Evolutionary conservation across 306 rosid species (phyloP).

Genomic region (Spatholobus suberectus): DNA sequence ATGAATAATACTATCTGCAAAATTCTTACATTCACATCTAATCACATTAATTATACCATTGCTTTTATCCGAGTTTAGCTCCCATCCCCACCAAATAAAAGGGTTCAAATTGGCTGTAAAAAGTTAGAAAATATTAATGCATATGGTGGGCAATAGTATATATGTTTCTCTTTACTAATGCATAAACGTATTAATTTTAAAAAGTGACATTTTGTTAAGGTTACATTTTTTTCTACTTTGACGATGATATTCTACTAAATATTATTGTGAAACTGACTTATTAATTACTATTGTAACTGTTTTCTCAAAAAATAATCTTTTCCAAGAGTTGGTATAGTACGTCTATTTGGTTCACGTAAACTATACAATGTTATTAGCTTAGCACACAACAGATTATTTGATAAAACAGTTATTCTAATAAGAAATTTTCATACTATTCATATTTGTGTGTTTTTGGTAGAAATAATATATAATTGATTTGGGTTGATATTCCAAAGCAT

Average conservation of each 20-base stretch:
- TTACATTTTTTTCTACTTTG: too few species aligned
- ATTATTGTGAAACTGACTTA: not conserved
- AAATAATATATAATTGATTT: not conserved
- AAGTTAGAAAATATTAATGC: too few species aligned
- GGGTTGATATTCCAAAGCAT: constrained; percentile 46
- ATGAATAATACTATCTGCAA: not conserved
- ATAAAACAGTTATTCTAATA: not conserved
- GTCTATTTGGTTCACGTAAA: not conserved
- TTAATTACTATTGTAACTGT: not conserved
- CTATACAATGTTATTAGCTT: not conserved
- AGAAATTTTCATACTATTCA: not conserved
- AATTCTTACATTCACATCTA: not conserved
- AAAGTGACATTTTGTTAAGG: too few species aligned
- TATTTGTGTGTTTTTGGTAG: not conserved
- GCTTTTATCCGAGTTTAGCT: not conserved
- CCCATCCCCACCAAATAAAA: not conserved
- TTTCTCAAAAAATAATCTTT: not conserved
- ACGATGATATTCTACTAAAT: not conserved
- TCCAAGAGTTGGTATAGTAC: not conserved
- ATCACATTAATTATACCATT: not conserved
- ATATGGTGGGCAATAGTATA: too few species aligned
- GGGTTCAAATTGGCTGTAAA: not conserved
- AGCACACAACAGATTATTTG: not conserved
- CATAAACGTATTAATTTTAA: too few species aligned
- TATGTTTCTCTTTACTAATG: too few species aligned